These are phyloP conservation scores for Colletotrichum coccodes DNA, from an alignment of 2,329 filamentous ascomycete species.

Conservation along the genomic window DNA sequence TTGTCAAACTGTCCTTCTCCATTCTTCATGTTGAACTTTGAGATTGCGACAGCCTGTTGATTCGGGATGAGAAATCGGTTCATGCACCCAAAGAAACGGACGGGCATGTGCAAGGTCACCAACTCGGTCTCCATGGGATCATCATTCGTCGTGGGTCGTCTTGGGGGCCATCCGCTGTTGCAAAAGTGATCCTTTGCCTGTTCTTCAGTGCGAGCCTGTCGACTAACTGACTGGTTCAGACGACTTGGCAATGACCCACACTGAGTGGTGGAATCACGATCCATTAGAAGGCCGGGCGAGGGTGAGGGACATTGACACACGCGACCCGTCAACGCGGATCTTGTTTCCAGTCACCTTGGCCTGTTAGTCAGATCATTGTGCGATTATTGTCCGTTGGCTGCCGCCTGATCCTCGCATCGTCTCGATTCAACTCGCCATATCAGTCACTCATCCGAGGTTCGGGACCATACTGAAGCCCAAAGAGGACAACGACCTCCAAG, in stretches of 20 bases:
- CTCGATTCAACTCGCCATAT: not conserved
- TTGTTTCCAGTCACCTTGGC: slow-evolving; percentile 1
- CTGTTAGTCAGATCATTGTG: slow-evolving; percentile 9
- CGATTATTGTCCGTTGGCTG: not conserved
- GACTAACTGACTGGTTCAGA: not conserved
- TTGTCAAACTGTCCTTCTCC: not conserved
- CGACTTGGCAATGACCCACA: not conserved
- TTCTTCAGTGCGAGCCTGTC: not conserved
- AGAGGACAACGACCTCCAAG: not conserved
- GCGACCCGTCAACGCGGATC: slow-evolving; percentile 24
- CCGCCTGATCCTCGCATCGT: not conserved
- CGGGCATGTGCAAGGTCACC: not conserved
- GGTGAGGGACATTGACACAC: not conserved
- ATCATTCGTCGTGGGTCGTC: not conserved
- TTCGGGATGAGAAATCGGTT: not conserved
- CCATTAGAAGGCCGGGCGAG: not conserved
- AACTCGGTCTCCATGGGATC: not conserved
- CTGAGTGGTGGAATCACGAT: slow-evolving; percentile 9
- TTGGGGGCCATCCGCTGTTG: not conserved
- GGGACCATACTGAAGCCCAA: not conserved
- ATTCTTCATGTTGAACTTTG: not conserved
- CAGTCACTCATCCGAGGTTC: not conserved
- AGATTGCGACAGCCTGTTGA: not conserved
- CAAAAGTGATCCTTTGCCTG: slow-evolving; percentile 8
- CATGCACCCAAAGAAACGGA: not conserved